Conservation (phyloP, 805 yeast species). For the Saturnispora diversa region DNA sequence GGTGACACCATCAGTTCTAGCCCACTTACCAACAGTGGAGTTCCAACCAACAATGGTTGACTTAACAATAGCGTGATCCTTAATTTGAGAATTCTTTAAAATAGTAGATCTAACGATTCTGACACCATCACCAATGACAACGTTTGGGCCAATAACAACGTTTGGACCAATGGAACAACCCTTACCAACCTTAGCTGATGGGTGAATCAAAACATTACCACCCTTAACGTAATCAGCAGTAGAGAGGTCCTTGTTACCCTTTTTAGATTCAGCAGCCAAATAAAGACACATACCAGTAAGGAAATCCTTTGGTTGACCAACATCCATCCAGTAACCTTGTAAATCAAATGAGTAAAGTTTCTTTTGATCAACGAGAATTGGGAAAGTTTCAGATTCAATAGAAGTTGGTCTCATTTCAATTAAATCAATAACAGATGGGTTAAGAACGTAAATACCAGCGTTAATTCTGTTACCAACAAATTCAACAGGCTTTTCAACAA, state of each 20-base stretch:
- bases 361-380: slow-evolving; percentile 81
- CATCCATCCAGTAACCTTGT: slow-evolving; percentile 99
- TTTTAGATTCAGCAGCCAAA: slow-evolving; percentile 79
- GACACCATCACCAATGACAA: slow-evolving; percentile 94
- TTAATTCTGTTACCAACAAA: slow-evolving; percentile 99
- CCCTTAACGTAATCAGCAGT: slow-evolving; percentile 70
- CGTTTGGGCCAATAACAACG: slow-evolving; percentile 96
- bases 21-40: slow-evolving; percentile 97
- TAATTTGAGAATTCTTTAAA: slow-evolving; percentile 81
- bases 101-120: slow-evolving; percentile 95
- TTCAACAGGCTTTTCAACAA: slow-evolving; percentile 98
- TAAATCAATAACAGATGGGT: slow-evolving; percentile 94
- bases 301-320: slow-evolving; percentile 99
- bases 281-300: slow-evolving; percentile 90
- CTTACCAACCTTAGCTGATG: slow-evolving; percentile 88
- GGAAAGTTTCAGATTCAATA: slow-evolving; percentile 99
- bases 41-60: slow-evolving; percentile 99
- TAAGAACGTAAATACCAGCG: slow-evolving; percentile 96
- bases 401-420: slow-evolving; percentile 98
- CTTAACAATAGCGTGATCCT: slow-evolving; percentile 97
- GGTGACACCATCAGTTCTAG: slow-evolving; percentile 95
- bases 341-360: slow-evolving; percentile 90
- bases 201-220: slow-evolving; percentile 90
- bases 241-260: slow-evolving; percentile 55
- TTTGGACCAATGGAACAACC: slow-evolving; percentile 96